A percentile compares a stretch with the other conserved stretches of the same genome.
These are phyloP conservation scores for Penicillium pancosmium DNA, from an alignment of 495 filamentous ascomycete species.

Conservation along the genomic window DNA sequence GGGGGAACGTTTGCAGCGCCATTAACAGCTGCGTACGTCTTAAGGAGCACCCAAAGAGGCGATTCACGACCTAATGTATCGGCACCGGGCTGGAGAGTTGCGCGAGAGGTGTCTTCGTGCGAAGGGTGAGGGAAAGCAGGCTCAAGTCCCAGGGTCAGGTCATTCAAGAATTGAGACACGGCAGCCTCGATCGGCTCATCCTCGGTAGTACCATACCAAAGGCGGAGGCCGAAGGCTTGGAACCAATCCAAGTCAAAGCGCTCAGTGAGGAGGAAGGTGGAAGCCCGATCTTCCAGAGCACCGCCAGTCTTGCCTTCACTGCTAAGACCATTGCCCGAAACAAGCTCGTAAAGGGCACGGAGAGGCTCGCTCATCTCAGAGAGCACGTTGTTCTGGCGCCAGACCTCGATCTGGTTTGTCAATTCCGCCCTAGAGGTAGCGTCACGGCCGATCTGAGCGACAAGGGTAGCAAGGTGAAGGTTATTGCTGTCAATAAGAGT, in stretches of 20 bases:
- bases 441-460: conserved; percentile 78
- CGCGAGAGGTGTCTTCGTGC: conserved; percentile 58
- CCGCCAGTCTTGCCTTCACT: conserved; percentile 69
- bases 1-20: conserved; percentile 23
- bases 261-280: conserved; percentile 75
- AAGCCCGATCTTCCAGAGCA: conserved; percentile 72
- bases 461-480: conserved; percentile 78
- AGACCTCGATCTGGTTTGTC: conserved; percentile 75
- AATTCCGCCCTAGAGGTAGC: conserved; percentile 67
- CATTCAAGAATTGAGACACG: conserved; percentile 66
- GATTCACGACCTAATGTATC: conserved; percentile 62
- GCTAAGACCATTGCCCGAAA: conserved; percentile 80
- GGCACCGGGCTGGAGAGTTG: conserved; percentile 48
- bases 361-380: conserved; percentile 86
- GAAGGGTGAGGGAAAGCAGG: conserved; percentile 61
- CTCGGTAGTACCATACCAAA: conserved; percentile 78
- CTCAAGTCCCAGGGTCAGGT: conserved; percentile 66
- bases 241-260: conserved; percentile 88
- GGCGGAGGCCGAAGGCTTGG: conserved; percentile 84
- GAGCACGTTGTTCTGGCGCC: conserved; percentile 76
- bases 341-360: conserved; percentile 84
- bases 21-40: conserved; percentile 65
- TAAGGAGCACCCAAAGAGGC: conserved; percentile 82
- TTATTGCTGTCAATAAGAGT: conserved; percentile 71
- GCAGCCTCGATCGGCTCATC: conserved; percentile 70